These are phyloP conservation scores for Trichoderma cornu-damae DNA, from an alignment of 2,329 filamentous ascomycete genomes.

Conservation along the genomic window DNA sequence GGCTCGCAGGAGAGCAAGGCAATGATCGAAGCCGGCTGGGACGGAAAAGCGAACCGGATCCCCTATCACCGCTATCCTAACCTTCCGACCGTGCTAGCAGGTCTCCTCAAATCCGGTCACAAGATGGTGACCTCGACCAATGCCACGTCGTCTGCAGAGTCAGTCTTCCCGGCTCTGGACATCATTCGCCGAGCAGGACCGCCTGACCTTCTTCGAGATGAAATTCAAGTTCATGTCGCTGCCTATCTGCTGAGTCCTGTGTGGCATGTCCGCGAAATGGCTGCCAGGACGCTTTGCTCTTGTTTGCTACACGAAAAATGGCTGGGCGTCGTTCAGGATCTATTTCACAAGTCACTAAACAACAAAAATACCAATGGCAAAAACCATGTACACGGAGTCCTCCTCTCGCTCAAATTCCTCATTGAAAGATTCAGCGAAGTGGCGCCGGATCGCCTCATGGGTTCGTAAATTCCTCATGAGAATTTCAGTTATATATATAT, in stretches of 20 bases:
- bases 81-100: slow-evolving; percentile 58
- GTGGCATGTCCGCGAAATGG: slow-evolving; percentile 79
- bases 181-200: slow-evolving; percentile 69
- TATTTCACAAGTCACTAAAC: slow-evolving; percentile 33
- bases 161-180: slow-evolving; percentile 77
- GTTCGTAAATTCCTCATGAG: slow-evolving; percentile 32
- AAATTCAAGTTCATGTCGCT: slow-evolving; percentile 54
- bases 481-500: too few species aligned
- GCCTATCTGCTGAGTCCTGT: slow-evolving; percentile 62
- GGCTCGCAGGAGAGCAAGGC: slow-evolving; percentile 68
- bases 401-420: slow-evolving; percentile 53
- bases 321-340: slow-evolving; percentile 37
- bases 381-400: slow-evolving; percentile 55
- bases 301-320: slow-evolving; percentile 52
- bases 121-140: slow-evolving; percentile 38
- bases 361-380: slow-evolving; percentile 31
- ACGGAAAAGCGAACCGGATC: slow-evolving; percentile 58
- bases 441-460: slow-evolving; percentile 38
- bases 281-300: slow-evolving; percentile 65
- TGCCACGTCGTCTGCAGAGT: slow-evolving; percentile 50
- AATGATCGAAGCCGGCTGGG: slow-evolving; percentile 57
- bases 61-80: slow-evolving; percentile 65
- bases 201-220: slow-evolving; percentile 50
- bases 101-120: slow-evolving; percentile 53
- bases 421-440: slow-evolving; percentile 50